These are phyloP conservation scores for Parascedosporium putredinis DNA, from an alignment of 2,329 filamentous ascomycete species.

Conservation along the genomic window DNA sequence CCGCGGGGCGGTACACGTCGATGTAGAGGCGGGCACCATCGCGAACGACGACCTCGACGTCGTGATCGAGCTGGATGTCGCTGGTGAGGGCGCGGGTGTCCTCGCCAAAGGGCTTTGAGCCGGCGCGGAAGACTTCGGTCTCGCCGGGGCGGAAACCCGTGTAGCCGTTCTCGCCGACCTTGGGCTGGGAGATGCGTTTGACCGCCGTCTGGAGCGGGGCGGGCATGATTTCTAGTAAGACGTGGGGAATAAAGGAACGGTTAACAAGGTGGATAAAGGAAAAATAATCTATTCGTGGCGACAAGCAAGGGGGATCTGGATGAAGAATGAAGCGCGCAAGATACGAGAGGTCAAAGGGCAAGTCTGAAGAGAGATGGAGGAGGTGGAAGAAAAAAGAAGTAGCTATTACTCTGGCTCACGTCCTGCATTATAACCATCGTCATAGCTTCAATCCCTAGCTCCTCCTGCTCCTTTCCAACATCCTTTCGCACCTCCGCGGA, in stretches of 20 bases:
- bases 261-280: too few species aligned
- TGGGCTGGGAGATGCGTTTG: conserved; percentile 17
- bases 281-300: too few species aligned
- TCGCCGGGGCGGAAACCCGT: conserved; percentile 23
- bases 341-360: too few species aligned
- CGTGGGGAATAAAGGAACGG: background rate
- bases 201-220: conserved; percentile 10
- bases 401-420: too few species aligned
- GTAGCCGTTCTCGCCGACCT: conserved; percentile 12
- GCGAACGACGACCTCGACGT: conserved; percentile 30
- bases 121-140: conserved; percentile 25
- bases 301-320: too few species aligned
- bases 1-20: conserved; percentile 33
- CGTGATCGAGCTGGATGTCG: conserved; percentile 32
- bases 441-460: too few species aligned
- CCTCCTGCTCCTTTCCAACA: too few species aligned
- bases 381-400: too few species aligned
- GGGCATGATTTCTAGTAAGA: conserved; percentile 10
- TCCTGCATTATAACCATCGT: too few species aligned
- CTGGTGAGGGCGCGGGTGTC: conserved; percentile 17
- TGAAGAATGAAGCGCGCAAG: too few species aligned
- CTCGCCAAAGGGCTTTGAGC: conserved; percentile 25
- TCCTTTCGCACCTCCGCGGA: too few species aligned
- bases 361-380: too few species aligned
- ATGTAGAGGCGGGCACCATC: conserved; percentile 31